Evolutionary conservation across 352 stramenopile genomes (phyloP), one percentile per base, ranked within the genome.

Genomic region (Pythium pyrilobum): DNA sequence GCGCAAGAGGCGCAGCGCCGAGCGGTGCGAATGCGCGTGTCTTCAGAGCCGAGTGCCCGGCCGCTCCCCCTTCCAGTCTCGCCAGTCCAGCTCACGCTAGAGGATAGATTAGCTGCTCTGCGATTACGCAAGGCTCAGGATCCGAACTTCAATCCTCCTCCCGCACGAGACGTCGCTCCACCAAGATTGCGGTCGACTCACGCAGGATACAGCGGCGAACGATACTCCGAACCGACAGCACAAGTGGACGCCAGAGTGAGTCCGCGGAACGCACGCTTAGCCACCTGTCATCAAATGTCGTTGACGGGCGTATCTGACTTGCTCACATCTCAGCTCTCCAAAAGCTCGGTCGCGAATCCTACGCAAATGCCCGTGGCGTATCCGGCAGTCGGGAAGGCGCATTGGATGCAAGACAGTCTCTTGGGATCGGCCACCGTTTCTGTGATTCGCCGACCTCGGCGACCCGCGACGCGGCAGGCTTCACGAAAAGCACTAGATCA

Each of bases 401-500:
- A 79, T 0, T 88, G 80, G 77, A 90, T 87, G 69, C 62, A 55
- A 20, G 38, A 39, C 13, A 40, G 39, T 18, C 11, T 44, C 18
- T 23, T 53, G 5, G 47, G 47, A 23, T 54, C 47, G 16, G 47
- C 49, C 27, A n/a, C 50, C 2, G 39, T 40, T 1, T 43, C 50
- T 16, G 32, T 50, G 39, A 41, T 20, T 41, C 29, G 50, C 50
- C 52, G 32, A 54, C 55, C 51, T 57, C 51, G 51, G 8, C 24
- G 32, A 24, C 33, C 67, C 33, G 47, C 80, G 16, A 83, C 59
- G 47, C 67, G 76, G 2, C 76, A 84, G 54, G 58, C 68, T 24
- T 89, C 79, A 1, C 61, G 75, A 52, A 71, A 87, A 56, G 76
- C 74, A 10, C 70, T 89, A 5, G 68, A 69, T 11, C 69, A 81